Percentiles rank a stretch among this genome's conserved stretches.
Evolutionary conservation across 192 early-diverging fungal genomes (phyloP).

Genomic region (Rhizoclosmatium globosum): DNA sequence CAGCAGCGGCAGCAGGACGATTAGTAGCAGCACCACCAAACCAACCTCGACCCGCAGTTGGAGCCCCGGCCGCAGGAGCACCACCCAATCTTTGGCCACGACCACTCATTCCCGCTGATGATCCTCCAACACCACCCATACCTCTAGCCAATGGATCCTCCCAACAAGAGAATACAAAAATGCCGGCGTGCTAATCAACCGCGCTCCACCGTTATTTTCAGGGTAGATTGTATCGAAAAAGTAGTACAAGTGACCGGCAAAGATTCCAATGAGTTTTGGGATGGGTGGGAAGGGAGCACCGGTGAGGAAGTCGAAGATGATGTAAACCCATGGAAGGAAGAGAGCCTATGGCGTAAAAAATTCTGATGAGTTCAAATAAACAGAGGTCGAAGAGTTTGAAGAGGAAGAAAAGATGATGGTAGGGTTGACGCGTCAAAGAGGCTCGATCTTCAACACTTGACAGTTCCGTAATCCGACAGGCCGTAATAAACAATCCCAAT

Average conservation of each 20-base stretch:
- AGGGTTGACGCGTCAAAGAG: slow-evolving; percentile 1
- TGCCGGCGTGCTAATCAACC: slow-evolving; percentile 72
- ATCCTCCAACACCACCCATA: slow-evolving; percentile 31
- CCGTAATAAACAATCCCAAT: neutral
- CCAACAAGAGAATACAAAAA: slow-evolving; percentile 44
- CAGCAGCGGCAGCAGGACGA: neutral
- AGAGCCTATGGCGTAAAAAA: slow-evolving; percentile 24
- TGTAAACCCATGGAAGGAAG: slow-evolving; percentile 80
- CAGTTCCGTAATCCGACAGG: neutral
- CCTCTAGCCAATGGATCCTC: slow-evolving; percentile 25
- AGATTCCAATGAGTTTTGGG: slow-evolving; percentile 69
- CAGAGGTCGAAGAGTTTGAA: too few relatives aligned
- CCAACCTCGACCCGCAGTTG: slow-evolving; percentile 9
- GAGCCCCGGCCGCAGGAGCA: slow-evolving; percentile 2
- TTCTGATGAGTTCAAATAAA: too few relatives aligned
- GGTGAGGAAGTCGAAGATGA: slow-evolving; percentile 61
- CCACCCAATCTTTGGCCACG: slow-evolving; percentile 20
- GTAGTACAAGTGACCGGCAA: slow-evolving; percentile 76
- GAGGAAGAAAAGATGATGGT: slow-evolving; percentile 36
- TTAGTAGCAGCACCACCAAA: neutral
- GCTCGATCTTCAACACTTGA: neutral
- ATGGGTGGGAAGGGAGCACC: slow-evolving; percentile 52
- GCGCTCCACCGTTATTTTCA: slow-evolving; percentile 61
- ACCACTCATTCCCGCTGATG: neutral
- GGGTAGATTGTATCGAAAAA: slow-evolving; percentile 77